Conservation (phyloP, 176 grass and related monocot genomes). For the Cymbopogon citratus region DNA sequence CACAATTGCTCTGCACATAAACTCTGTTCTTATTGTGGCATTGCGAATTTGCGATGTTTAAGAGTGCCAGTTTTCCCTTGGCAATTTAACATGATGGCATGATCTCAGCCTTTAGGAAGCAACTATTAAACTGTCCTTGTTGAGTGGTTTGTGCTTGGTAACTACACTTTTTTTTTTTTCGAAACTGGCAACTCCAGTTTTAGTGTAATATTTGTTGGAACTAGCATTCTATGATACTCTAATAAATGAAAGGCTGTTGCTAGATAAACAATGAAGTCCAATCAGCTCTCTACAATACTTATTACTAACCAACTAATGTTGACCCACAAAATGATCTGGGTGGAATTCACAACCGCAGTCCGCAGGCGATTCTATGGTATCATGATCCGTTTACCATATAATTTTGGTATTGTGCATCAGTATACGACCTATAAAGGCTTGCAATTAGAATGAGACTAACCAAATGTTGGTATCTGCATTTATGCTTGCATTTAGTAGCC, state of each 20-base stretch:
- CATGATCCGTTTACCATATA: background rate
- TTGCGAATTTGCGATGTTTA: background rate
- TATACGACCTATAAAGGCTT: background rate
- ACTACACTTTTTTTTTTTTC: no score
- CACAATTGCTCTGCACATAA: background rate
- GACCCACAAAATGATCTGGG: conserved; percentile 18
- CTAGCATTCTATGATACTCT: background rate
- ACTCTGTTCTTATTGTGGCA: background rate
- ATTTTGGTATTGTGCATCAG: background rate
- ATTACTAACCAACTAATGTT: conserved; percentile 19
- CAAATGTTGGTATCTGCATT: background rate
- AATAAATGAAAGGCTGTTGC: background rate
- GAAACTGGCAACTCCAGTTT: background rate
- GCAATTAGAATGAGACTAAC: conserved; percentile 2
- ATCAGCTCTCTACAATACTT: conserved; percentile 25
- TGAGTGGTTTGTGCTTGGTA: background rate
- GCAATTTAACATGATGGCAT: background rate
- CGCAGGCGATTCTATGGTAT: background rate
- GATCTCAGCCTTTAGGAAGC: background rate
- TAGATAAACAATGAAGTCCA: conserved; percentile 32
- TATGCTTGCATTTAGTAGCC: conserved; percentile 16
- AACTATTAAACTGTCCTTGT: background rate
- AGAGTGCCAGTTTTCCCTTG: background rate
- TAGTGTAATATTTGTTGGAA: conserved; percentile 17
- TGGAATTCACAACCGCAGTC: background rate